phyloP scores from a whole-genome alignment of 1,139 yeast species.

The Geotrichum siamense region DNA sequence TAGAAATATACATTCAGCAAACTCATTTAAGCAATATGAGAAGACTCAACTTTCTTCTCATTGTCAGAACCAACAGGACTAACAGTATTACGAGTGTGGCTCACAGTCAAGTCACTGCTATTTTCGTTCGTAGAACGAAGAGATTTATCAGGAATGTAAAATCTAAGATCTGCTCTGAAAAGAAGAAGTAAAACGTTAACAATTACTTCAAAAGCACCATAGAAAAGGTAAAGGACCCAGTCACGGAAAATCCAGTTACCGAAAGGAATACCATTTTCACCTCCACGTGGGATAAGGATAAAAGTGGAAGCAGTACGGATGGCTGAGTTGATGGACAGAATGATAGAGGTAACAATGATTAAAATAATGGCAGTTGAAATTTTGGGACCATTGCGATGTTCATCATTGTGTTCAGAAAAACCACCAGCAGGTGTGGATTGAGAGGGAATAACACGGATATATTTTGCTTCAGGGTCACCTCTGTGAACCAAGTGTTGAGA shows the following conservation, averaged over 20 bases:
- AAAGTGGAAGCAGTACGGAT: constrained; percentile 54
- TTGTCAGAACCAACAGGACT: constrained; percentile 5
- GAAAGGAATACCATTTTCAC: constrained; percentile 24
- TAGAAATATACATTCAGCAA: no score
- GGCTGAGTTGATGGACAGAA: constrained; percentile 51
- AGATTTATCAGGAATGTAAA: constrained; percentile 59
- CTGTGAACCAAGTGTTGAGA: constrained; percentile 28
- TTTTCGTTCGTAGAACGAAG: not conserved
- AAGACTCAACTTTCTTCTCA: constrained; percentile 7
- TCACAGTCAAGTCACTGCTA: constrained; percentile 1
- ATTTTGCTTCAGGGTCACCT: constrained; percentile 45
- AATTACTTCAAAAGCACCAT: constrained; percentile 58
- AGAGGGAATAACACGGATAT: constrained; percentile 40
- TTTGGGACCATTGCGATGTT: constrained; percentile 41
- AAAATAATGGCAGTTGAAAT: constrained; percentile 40
- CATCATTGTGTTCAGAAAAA: constrained; percentile 31
- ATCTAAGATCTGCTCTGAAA: constrained; percentile 64
- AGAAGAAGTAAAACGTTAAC: constrained; percentile 50
- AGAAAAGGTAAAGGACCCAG: constrained; percentile 58
- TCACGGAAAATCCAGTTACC: constrained; percentile 44
- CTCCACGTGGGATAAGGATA: constrained; percentile 31
- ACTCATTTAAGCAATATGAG: constrained; percentile 7
- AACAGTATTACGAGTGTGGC: constrained; percentile 4
- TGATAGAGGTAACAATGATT: constrained; percentile 45
- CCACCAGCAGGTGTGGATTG: constrained; percentile 37